Conservation (phyloP, 2,329 filamentous ascomycete genomes). For the Colletotrichum sp. region DNA sequence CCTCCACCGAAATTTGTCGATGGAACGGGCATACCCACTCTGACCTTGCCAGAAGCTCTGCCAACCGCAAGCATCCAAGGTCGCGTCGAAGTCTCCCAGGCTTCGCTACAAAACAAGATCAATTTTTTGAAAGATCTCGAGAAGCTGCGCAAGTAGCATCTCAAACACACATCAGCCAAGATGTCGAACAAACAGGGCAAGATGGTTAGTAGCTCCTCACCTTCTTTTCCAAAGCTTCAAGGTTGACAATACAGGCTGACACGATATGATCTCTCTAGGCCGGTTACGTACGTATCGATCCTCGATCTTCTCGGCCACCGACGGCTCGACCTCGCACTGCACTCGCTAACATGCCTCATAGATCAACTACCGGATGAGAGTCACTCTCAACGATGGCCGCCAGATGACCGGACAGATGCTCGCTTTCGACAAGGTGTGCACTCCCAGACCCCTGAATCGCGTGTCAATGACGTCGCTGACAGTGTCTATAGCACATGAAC, state of each 20-base stretch:
- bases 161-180: constrained; percentile 43
- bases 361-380: constrained; percentile 99
- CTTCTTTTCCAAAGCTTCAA: constrained; percentile 42
- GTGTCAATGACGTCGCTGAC: constrained; percentile 11
- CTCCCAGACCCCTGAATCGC: not conserved
- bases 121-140: constrained; percentile 49
- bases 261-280: constrained; percentile 59
- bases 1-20: constrained; percentile 46
- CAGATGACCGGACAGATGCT: constrained; percentile 99
- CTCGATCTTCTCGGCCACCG: not conserved
- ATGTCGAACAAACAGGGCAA: constrained; percentile 97
- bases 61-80: constrained; percentile 41
- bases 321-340: not conserved
- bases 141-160: constrained; percentile 34
- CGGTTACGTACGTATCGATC: constrained; percentile 67
- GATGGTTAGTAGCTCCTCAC: constrained; percentile 77
- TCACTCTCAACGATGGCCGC: constrained; percentile 92
- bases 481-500: constrained; percentile 84
- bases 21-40: constrained; percentile 36
- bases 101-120: constrained; percentile 37
- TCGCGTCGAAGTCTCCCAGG: constrained; percentile 40
- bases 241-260: constrained; percentile 67
- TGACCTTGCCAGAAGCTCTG: constrained; percentile 44
- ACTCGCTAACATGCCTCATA: constrained; percentile 39
- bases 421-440: constrained; percentile 89